A percentile compares a stretch with the other conserved stretches of the same genome.
phyloP scores from a whole-genome alignment of 2,329 filamentous ascomycete genomes.

The Penicillium sp. region DNA sequence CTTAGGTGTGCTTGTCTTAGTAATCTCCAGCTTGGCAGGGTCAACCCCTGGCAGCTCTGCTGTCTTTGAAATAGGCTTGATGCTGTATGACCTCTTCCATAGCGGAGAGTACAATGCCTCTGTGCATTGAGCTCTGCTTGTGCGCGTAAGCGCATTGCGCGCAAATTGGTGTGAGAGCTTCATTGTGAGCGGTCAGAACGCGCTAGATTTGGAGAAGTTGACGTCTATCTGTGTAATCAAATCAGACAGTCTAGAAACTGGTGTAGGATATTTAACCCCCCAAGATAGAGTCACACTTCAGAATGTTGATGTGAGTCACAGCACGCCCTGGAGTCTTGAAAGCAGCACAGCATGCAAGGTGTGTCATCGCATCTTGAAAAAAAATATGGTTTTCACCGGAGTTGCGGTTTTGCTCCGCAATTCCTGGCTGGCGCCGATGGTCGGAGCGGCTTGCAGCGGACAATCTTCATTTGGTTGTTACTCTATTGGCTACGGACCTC shows the following conservation, averaged over 20 bases:
- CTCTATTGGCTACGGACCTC: background rate
- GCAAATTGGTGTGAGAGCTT: slow-evolving; percentile 34
- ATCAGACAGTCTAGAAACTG: background rate
- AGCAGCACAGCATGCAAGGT: background rate
- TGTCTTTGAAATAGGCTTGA: slow-evolving; percentile 21
- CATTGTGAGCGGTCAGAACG: slow-evolving; percentile 20
- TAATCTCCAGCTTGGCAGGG: slow-evolving; percentile 69
- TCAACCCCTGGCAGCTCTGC: slow-evolving; percentile 64
- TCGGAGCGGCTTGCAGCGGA: slow-evolving; percentile 10
- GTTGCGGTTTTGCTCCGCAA: background rate
- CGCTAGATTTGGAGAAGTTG: background rate
- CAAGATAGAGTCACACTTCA: background rate
- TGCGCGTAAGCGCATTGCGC: slow-evolving; percentile 26
- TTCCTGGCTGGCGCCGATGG: slow-evolving; percentile 3
- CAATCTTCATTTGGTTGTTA: background rate
- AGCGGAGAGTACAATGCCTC: slow-evolving; percentile 27
- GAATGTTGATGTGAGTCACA: background rate
- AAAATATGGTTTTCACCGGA: background rate
- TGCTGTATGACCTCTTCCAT: slow-evolving; percentile 50
- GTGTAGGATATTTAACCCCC: background rate
- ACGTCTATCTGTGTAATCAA: background rate
- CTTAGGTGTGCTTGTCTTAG: slow-evolving; percentile 72
- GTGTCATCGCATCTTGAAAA: background rate
- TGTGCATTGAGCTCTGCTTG: slow-evolving; percentile 23
- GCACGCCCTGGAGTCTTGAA: background rate